Evolutionary conservation across 192 early-diverging fungal species (phyloP).

Genomic region (Coemansia sp.): DNA sequence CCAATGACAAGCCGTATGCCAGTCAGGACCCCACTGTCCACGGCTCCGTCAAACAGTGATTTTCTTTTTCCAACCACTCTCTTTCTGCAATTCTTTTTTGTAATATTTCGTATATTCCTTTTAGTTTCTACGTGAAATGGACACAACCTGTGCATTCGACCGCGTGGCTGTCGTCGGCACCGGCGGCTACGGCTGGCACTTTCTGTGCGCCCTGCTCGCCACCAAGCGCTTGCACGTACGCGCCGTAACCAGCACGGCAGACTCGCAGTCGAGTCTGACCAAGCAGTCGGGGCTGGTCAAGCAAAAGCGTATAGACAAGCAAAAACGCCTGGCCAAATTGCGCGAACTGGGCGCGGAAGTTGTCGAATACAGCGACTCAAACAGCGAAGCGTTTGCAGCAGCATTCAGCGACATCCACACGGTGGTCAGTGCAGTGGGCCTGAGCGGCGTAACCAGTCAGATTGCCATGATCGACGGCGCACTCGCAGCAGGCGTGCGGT

Average conservation of each 20-base stretch:
- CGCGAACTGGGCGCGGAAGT: constrained; percentile 20
- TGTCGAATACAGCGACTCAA: constrained; percentile 10
- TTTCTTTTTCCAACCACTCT: constrained; percentile 4
- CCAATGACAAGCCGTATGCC: constrained; percentile 38
- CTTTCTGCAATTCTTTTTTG: neutral
- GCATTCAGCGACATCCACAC: constrained; percentile 31
- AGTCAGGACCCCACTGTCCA: constrained; percentile 61
- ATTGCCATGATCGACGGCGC: constrained; percentile 45
- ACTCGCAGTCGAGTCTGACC: constrained; percentile 13
- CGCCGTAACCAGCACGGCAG: constrained; percentile 26
- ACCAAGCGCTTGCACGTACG: constrained; percentile 25
- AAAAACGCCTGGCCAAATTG: constrained; percentile 15
- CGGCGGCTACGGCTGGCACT: constrained; percentile 35
- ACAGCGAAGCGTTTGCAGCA: constrained; percentile 9
- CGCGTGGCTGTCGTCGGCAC: constrained; percentile 45
- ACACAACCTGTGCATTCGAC: constrained; percentile 10
- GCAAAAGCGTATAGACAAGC: constrained; percentile 25
- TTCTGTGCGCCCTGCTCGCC: constrained; percentile 23
- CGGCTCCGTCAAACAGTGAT: constrained; percentile 23
- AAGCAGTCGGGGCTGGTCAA: constrained; percentile 23
- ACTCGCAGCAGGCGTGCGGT: constrained; percentile 32
- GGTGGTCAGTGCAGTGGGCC: constrained; percentile 34
- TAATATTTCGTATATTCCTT: neutral
- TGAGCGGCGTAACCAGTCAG: constrained; percentile 23
- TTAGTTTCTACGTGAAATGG: constrained; percentile 4